Base-by-base conservation (phyloP, 1,139 yeast genomes). In the Nakaseomyces nivariensis region DNA sequence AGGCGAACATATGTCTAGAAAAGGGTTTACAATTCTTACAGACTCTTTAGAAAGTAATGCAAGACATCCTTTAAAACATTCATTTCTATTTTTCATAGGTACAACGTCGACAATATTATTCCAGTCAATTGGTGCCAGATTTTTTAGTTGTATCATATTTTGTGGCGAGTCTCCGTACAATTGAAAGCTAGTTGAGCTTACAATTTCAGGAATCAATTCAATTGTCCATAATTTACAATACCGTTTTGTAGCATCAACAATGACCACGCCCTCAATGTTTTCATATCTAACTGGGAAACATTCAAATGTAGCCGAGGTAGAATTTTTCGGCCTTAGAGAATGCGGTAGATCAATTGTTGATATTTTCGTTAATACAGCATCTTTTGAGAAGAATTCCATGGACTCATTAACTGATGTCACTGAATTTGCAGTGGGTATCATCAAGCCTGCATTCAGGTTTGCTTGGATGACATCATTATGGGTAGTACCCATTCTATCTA, bases 301-400 rank as follows among this genome's bases (percentile, higher is more conserved):
- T 51, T 73, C 72, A 37, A 82, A 56, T 7, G 67, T 61, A 4
- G 62, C 25, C 4, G 17, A 37, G 9, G 22, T n/a, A 22, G 31
- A 34, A 3, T 41, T 10, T n/a, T 29, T 29, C 4, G 33, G 33
- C 8, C 24, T n/a, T 13, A 41, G 11, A 38, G 45, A 41, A 7
- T 29, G 24, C 17, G 68, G 67, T 25, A 77, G 45, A 7, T 60
- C 56, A 32, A 73, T 64, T 0, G 76, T 67, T 33, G 81, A 83
- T 5, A 85, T 67, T 56, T 75, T 77, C 0, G 89, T 80, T 52
- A 86, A 68, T 22, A 83, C 79, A 62, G 83, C 74, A 62, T 87
- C 95, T 57, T 84, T 85, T 44, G 62, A 49, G 37, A 54, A 49
- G 6, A 55, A 53, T 31, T 38, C 47, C 34, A 49, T 31, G 25